phyloP scores from a whole-genome alignment of 2,329 filamentous ascomycete genomes.

The Nemania sp. region DNA sequence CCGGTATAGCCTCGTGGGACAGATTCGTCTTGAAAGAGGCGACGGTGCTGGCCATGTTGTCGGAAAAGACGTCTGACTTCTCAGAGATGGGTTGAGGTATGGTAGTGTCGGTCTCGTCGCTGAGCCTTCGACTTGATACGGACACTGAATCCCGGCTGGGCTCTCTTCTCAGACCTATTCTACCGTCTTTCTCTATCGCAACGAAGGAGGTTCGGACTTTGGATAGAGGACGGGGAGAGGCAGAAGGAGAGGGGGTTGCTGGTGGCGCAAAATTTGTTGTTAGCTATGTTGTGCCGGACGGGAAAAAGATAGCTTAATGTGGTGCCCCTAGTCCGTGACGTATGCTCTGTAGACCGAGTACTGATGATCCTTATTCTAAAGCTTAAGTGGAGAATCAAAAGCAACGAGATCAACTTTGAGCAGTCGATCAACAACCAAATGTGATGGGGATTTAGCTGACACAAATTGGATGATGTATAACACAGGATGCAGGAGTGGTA shows the following conservation, averaged over 20 bases:
- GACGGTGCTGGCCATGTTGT: conserved; percentile 49
- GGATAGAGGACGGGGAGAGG: conserved; percentile 74
- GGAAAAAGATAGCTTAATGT: conserved; percentile 31
- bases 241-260: conserved; percentile 53
- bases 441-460: background rate
- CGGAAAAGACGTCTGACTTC: conserved; percentile 53
- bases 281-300: conserved; percentile 42
- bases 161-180: conserved; percentile 64
- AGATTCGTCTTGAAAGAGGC: conserved; percentile 52
- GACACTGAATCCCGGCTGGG: conserved; percentile 58
- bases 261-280: conserved; percentile 49
- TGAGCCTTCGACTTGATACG: conserved; percentile 53
- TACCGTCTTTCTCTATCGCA: conserved; percentile 74
- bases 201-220: conserved; percentile 82
- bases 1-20: conserved; percentile 57
- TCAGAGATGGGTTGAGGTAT: conserved; percentile 56
- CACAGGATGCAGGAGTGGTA: background rate
- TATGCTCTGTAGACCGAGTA: conserved; percentile 35
- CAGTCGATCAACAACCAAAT: background rate
- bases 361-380: conserved; percentile 21
- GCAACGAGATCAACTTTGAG: background rate
- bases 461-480: background rate
- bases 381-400: conserved; percentile 15
- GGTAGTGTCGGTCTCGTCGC: conserved; percentile 56
- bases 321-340: conserved; percentile 40